These are phyloP conservation scores for Termitomyces sp. DNA, from an alignment of 768 basidiomycete genomes.

Conservation along the genomic window DNA sequence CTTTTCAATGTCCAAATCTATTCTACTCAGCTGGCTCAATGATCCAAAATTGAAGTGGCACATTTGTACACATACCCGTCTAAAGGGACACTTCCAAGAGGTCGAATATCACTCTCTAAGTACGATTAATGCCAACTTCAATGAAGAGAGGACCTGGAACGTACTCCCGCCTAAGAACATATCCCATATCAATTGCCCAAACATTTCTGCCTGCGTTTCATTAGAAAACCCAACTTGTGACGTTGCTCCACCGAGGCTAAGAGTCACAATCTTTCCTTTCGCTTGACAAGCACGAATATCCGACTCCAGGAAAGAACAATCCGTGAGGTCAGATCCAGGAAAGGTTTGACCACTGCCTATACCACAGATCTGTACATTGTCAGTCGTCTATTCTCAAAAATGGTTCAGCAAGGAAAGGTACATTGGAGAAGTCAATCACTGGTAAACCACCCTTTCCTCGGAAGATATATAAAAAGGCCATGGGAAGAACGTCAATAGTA, in stretches of 20 bases:
- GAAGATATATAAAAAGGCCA: constrained; percentile 57
- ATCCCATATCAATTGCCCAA: constrained; percentile 63
- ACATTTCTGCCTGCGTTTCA: constrained; percentile 44
- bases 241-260: constrained; percentile 53
- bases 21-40: constrained; percentile 18
- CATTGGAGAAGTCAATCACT: constrained; percentile 57
- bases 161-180: constrained; percentile 49
- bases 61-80: constrained; percentile 47
- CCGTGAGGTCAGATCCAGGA: constrained; percentile 52
- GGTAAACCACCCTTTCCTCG: constrained; percentile 56
- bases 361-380: constrained; percentile 45
- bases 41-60: neutral
- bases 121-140: neutral
- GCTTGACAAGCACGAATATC: constrained; percentile 63
- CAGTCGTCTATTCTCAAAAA: neutral
- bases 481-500: constrained; percentile 54
- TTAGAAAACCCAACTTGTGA: constrained; percentile 51
- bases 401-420: constrained; percentile 17
- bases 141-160: constrained; percentile 4
- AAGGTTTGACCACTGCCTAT: constrained; percentile 38
- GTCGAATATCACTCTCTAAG: constrained; percentile 39
- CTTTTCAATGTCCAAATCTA: constrained; percentile 71
- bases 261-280: constrained; percentile 48
- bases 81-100: constrained; percentile 61
- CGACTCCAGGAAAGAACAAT: constrained; percentile 56